A percentile compares a stretch with the other conserved stretches of the same genome.
Evolutionary conservation across 2,329 filamentous ascomycete genomes (phyloP).

Genomic region (Nemania abortiva): DNA sequence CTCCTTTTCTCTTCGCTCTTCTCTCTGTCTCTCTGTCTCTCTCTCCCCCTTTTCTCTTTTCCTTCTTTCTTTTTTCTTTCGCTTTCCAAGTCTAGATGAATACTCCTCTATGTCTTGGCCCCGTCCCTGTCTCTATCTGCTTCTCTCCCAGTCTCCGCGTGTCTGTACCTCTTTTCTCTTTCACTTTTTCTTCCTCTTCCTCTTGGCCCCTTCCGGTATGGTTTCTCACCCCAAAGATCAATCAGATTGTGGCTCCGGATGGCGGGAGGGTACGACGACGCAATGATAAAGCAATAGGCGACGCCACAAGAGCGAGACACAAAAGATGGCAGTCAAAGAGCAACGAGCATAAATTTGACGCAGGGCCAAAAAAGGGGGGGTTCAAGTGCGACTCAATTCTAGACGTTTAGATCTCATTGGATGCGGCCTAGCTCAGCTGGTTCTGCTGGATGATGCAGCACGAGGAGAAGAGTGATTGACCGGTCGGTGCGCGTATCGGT

Average conservation of each 20-base stretch:
- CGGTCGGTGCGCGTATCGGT: conserved; percentile 25
- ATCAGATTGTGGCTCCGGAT: conserved; percentile 10
- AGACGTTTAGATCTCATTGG: conserved; percentile 12
- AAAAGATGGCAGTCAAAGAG: conserved; percentile 25
- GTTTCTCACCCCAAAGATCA: not conserved
- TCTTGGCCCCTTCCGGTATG: not conserved
- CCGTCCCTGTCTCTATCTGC: not conserved
- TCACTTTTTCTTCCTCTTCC: not conserved
- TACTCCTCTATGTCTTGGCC: not conserved
- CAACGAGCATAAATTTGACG: conserved; percentile 12
- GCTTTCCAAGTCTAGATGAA: not conserved
- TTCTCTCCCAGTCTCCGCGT: not conserved
- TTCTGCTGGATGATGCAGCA: conserved; percentile 8
- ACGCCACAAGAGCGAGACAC: conserved; percentile 21
- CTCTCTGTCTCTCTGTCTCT: not conserved
- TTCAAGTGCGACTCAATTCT: conserved; percentile 17
- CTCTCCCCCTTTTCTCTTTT: too few species aligned
- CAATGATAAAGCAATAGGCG: conserved; percentile 5
- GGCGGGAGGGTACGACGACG: conserved; percentile 21
- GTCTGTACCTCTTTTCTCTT: not conserved
- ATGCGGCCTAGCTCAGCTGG: conserved; percentile 18
- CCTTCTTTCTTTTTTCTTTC: not conserved
- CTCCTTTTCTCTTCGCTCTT: not conserved
- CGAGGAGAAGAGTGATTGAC: conserved; percentile 18
- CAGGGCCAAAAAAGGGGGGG: conserved; percentile 12